These are phyloP conservation scores for Tolypocladium amazonense DNA, from an alignment of 2,329 filamentous ascomycete genomes.

Conservation along the genomic window DNA sequence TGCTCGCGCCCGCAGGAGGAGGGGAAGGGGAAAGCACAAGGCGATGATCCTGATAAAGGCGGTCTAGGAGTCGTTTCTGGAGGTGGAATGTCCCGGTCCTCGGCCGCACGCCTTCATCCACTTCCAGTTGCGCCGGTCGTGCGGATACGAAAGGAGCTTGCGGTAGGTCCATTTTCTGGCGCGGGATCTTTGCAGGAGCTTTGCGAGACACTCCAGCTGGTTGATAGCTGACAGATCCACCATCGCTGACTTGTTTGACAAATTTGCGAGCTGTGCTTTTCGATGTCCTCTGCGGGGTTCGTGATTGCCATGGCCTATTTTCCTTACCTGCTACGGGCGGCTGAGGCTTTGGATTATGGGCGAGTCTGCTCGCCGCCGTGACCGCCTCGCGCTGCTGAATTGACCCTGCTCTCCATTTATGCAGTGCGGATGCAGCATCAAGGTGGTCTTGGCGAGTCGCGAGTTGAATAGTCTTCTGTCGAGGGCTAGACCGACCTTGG, in stretches of 20 bases:
- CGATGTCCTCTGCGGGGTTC: not conserved
- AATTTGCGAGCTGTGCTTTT: constrained; percentile 12
- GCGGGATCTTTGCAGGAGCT: not conserved
- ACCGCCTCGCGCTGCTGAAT: constrained; percentile 32
- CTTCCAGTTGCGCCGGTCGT: constrained; percentile 47
- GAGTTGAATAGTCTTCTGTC: constrained; percentile 47
- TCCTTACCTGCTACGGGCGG: constrained; percentile 12
- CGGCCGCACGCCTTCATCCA: constrained; percentile 23
- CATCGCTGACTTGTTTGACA: constrained; percentile 16
- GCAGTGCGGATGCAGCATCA: constrained; percentile 42
- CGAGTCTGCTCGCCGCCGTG: constrained; percentile 11
- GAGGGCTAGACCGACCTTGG: constrained; percentile 44
- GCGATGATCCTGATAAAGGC: constrained; percentile 33
- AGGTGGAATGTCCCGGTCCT: constrained; percentile 32
- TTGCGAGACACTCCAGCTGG: constrained; percentile 1
- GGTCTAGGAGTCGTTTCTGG: constrained; percentile 44
- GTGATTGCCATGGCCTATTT: constrained; percentile 8
- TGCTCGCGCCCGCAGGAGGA: not conserved
- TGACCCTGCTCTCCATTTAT: constrained; percentile 43
- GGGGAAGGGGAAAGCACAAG: not conserved
- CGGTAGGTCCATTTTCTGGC: not conserved
- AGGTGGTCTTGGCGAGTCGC: constrained; percentile 49
- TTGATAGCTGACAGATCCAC: constrained; percentile 16
- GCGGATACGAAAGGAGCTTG: not conserved
- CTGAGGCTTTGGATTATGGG: constrained; percentile 2